A percentile compares a stretch with the other conserved stretches of the same genome.
phyloP scores from a whole-genome alignment of 208 protist genomes.

The Leishmania tarentolae region DNA sequence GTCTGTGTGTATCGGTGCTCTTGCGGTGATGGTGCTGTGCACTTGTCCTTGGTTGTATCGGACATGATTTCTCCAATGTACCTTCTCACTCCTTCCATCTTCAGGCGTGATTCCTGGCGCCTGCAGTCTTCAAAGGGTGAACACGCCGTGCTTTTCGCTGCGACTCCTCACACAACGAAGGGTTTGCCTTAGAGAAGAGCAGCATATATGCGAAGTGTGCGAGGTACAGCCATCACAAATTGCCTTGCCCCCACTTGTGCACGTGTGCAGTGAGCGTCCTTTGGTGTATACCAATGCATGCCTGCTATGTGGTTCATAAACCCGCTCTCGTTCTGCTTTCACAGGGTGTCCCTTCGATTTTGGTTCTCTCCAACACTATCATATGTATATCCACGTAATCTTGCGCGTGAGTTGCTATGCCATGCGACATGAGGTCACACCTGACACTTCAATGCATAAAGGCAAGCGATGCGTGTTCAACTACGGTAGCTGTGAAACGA shows the following conservation, averaged over 20 bases:
- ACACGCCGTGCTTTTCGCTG: neutral
- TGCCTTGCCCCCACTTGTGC: neutral
- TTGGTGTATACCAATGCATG: neutral
- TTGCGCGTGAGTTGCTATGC: neutral
- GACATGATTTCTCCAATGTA: neutral
- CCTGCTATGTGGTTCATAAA: neutral
- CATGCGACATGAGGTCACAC: neutral
- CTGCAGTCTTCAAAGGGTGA: neutral
- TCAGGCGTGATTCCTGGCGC: neutral
- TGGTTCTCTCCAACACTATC: neutral
- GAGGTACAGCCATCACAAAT: neutral
- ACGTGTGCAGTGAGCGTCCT: neutral
- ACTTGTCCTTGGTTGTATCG: neutral
- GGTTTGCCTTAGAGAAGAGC: neutral
- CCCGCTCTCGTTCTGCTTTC: neutral
- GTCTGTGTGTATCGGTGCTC: neutral
- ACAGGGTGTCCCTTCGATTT: neutral
- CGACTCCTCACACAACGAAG: neutral
- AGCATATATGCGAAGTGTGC: neutral
- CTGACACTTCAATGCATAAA: neutral
- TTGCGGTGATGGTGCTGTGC: neutral
- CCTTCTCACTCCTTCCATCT: neutral
- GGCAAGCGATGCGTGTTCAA: neutral
- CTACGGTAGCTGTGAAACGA: neutral
- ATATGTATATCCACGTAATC: neutral